Evolutionary conservation across 2,329 filamentous ascomycete species (phyloP).

Genomic region (Neopestalotiopsis clavispora): DNA sequence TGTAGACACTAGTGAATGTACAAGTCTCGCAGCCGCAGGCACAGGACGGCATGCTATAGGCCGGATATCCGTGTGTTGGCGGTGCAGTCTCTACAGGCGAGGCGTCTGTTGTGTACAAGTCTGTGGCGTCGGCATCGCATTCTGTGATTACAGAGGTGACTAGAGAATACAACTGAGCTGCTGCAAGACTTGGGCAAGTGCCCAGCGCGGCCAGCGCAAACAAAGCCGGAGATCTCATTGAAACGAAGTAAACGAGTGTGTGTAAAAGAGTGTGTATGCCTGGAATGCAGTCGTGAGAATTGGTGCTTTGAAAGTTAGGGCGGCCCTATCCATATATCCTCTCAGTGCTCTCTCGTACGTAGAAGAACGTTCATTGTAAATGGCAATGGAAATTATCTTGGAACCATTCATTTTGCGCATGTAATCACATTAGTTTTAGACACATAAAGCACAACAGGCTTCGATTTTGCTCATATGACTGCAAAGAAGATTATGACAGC

Average conservation of each 20-base stretch:
- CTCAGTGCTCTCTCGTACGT: not conserved
- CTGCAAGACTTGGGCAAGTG: not conserved
- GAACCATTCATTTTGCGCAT: not conserved
- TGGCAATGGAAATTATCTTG: not conserved
- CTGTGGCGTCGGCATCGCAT: not conserved
- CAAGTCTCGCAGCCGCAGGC: conserved; percentile 1
- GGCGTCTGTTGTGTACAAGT: not conserved
- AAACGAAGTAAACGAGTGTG: not conserved
- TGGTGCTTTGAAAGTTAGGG: not conserved
- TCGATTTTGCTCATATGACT: not conserved
- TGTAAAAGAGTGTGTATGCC: not conserved
- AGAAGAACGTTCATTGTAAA: not conserved
- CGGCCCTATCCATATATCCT: conserved; percentile 1
- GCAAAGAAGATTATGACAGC: not conserved
- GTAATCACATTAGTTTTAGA: not conserved
- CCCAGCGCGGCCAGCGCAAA: not conserved
- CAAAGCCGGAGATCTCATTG: not conserved
- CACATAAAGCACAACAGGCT: not conserved
- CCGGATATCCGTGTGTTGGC: not conserved
- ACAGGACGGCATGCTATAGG: not conserved
- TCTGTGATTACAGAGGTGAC: not conserved
- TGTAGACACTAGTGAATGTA: conserved; percentile 5
- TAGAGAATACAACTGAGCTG: not conserved
- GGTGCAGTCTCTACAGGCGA: not conserved
- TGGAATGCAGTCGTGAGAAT: not conserved